Conservation (phyloP, 1,284 basidiomycete species). For the Heterobasidion annosum region DNA sequence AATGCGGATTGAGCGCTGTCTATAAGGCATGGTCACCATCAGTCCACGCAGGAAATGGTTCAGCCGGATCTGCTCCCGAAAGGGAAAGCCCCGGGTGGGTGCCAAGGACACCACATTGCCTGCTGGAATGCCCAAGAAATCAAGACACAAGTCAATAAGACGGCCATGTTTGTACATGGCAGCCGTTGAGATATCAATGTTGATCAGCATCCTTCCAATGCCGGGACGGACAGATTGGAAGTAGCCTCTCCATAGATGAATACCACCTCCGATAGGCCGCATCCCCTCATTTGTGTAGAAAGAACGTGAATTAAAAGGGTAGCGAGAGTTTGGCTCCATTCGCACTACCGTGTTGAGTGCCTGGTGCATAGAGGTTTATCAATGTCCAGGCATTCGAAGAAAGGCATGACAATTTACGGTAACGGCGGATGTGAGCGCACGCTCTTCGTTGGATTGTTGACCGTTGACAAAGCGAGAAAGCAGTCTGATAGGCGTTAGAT, state of each 20-base stretch:
- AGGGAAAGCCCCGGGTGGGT: constrained; percentile 22
- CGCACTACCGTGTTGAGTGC: constrained; percentile 67
- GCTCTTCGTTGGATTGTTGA: too few relatives aligned
- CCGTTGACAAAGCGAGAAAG: too few relatives aligned
- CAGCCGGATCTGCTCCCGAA: too few relatives aligned
- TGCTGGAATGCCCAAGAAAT: constrained; percentile 30
- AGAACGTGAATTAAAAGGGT: constrained; percentile 63
- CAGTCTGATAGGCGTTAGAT: too few relatives aligned
- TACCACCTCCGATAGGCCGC: constrained; percentile 53
- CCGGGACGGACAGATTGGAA: constrained; percentile 70
- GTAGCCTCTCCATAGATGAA: constrained; percentile 67
- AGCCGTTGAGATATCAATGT: constrained; percentile 68
- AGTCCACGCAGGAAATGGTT: too few relatives aligned
- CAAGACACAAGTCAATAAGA: constrained; percentile 43
- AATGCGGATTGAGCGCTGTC: too few relatives aligned
- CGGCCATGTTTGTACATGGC: constrained; percentile 57
- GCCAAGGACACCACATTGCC: constrained; percentile 34
- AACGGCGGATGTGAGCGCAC: too few relatives aligned
- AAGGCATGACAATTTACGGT: constrained; percentile 26
- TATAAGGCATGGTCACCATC: too few relatives aligned
- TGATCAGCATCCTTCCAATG: constrained; percentile 55
- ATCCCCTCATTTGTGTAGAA: constrained; percentile 64
- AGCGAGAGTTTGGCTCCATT: constrained; percentile 59
- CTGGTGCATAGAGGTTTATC: constrained; percentile 20
- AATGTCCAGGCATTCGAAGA: neutral